These are phyloP conservation scores for Meyerozyma carpophila DNA, from an alignment of 1,139 yeast species.

Conservation along the genomic window DNA sequence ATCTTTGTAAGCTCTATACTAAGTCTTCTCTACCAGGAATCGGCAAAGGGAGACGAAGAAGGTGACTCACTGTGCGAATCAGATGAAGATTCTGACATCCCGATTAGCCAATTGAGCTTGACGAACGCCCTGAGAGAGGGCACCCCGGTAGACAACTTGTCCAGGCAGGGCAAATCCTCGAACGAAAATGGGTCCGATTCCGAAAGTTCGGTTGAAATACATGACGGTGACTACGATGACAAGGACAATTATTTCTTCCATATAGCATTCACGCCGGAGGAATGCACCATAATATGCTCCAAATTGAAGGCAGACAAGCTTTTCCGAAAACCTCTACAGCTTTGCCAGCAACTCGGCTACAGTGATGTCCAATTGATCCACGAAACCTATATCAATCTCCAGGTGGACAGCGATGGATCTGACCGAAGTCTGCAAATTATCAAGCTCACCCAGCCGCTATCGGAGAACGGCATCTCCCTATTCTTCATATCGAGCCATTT, in stretches of 20 bases:
- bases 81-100: conserved; percentile 3
- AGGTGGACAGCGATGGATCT: conserved; percentile 59
- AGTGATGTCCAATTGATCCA: conserved; percentile 38
- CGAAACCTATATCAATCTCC: conserved; percentile 48
- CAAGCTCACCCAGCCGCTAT: conserved; percentile 55
- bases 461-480: conserved; percentile 52
- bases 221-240: conserved; percentile 14
- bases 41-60: conserved; percentile 12
- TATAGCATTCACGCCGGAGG: conserved; percentile 51
- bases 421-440: conserved; percentile 51
- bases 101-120: not conserved
- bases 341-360: conserved; percentile 22
- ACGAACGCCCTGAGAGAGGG: not conserved
- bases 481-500: conserved; percentile 64
- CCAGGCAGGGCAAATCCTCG: conserved; percentile 6
- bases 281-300: conserved; percentile 52
- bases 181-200: conserved; percentile 4
- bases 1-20: conserved; percentile 43
- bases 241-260: conserved; percentile 38
- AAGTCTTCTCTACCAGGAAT: conserved; percentile 25
- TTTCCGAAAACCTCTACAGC: conserved; percentile 31
- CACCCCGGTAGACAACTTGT: conserved; percentile 16
- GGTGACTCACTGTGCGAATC: conserved; percentile 6
- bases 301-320: conserved; percentile 8
- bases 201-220: conserved; percentile 5